Evolutionary conservation across 2,329 filamentous ascomycete species (phyloP).

Genomic region (Penicillium sp.): DNA sequence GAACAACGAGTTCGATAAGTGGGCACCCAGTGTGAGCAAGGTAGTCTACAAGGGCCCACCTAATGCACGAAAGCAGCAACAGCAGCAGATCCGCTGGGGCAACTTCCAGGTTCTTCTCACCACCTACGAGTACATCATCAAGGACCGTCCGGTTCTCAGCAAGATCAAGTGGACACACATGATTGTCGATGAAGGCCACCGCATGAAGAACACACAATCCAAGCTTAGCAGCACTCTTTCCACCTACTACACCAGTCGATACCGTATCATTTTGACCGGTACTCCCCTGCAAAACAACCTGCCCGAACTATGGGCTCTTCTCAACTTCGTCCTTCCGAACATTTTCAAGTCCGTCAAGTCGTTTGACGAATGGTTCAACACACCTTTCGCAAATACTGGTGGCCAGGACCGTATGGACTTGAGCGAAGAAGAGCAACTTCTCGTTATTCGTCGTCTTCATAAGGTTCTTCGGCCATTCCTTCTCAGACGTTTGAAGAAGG

Average conservation of each 20-base stretch:
- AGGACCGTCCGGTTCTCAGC: slow-evolving; percentile 88
- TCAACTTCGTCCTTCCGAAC: slow-evolving; percentile 96
- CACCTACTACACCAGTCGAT: slow-evolving; percentile 90
- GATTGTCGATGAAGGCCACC: slow-evolving; percentile 99
- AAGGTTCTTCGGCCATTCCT: slow-evolving; percentile 97
- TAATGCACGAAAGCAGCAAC: slow-evolving; percentile 80
- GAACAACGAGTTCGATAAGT: slow-evolving; percentile 98
- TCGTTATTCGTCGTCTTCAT: slow-evolving; percentile 96
- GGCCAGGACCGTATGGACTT: slow-evolving; percentile 98
- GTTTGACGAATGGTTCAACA: slow-evolving; percentile 99
- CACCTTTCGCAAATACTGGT: slow-evolving; percentile 96
- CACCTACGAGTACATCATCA: slow-evolving; percentile 99
- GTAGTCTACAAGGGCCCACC: slow-evolving; percentile 98
- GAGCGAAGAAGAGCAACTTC: slow-evolving; percentile 98
- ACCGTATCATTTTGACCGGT: slow-evolving; percentile 94
- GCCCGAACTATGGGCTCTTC: slow-evolving; percentile 91
- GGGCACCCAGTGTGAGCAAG: slow-evolving; percentile 82
- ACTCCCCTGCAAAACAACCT: slow-evolving; percentile 97
- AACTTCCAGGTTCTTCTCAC: slow-evolving; percentile 95
- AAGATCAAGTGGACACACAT: slow-evolving; percentile 99
- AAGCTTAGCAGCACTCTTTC: slow-evolving; percentile 95
- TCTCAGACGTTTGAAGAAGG: slow-evolving; percentile 96
- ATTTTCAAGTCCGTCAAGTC: slow-evolving; percentile 99
- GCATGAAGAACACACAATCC: slow-evolving; percentile 98
- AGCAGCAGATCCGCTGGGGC: slow-evolving; percentile 90